A percentile compares a stretch with the other conserved stretches of the same genome.
phyloP scores from a whole-genome alignment of 2,329 filamentous ascomycete species.

The Lecanoromycetidae sp. region DNA sequence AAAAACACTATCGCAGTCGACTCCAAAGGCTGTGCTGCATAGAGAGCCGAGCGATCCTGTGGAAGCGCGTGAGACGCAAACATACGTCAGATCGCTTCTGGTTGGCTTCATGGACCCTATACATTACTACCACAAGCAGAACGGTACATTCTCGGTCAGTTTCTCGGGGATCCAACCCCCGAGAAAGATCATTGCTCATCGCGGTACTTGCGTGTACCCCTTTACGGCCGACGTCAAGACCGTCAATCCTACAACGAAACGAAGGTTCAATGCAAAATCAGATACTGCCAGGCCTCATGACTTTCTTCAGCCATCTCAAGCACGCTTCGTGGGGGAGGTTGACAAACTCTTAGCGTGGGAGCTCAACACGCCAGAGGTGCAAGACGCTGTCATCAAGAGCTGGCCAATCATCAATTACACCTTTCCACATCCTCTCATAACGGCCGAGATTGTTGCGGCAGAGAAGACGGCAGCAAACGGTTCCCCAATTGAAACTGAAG shows the following conservation, averaged over 20 bases:
- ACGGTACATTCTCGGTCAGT: constrained; percentile 15
- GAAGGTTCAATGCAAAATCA: too few relatives aligned
- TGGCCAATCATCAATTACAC: constrained; percentile 15
- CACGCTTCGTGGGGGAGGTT: constrained; percentile 10
- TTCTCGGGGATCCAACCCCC: constrained; percentile 10
- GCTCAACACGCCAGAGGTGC: constrained; percentile 1
- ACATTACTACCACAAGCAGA: constrained; percentile 14
- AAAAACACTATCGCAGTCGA: too few relatives aligned
- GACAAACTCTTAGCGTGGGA: constrained; percentile 7
- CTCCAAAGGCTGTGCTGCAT: too few relatives aligned
- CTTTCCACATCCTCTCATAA: constrained; percentile 13
- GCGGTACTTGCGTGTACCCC: neutral
- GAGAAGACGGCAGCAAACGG: neutral
- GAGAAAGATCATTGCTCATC: neutral
- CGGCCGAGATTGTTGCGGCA: neutral
- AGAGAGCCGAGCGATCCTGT: too few relatives aligned
- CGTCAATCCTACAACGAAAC: constrained; percentile 5
- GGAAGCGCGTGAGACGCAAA: neutral
- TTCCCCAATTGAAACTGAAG: too few relatives aligned
- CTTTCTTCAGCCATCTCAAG: neutral
- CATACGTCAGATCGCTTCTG: neutral
- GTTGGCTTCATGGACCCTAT: constrained; percentile 14
- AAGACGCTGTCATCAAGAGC: neutral
- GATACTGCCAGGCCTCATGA: too few relatives aligned
- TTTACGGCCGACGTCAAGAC: neutral